Evolutionary conservation across 2,329 filamentous ascomycete genomes (phyloP).

Genomic region (Chaetomium olivaceum): DNA sequence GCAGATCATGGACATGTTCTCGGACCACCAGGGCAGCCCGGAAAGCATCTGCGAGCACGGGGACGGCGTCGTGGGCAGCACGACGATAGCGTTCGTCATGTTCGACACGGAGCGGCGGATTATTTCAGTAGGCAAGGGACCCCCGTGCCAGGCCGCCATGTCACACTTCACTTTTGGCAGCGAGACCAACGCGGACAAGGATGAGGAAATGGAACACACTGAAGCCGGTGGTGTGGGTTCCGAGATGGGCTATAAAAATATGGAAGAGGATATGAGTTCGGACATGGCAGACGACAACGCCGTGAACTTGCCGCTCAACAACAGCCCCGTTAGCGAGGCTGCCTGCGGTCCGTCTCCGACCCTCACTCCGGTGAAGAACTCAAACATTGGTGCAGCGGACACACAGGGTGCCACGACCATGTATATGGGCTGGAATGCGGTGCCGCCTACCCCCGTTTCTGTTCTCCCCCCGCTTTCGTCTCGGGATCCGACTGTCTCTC

Average conservation of each 20-base stretch:
- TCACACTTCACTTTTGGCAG: constrained; percentile 7
- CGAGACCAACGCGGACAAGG: no score
- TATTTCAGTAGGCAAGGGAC: constrained; percentile 29
- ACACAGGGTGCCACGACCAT: neutral
- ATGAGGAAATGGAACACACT: neutral
- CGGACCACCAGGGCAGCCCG: constrained; percentile 29
- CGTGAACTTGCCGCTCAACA: neutral
- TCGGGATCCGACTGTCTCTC: neutral
- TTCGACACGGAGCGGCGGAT: constrained; percentile 26
- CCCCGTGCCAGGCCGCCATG: constrained; percentile 26
- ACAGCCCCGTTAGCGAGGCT: neutral
- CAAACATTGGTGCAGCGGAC: neutral
- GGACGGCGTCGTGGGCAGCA: neutral
- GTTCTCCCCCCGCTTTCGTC: neutral
- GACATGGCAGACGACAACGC: neutral
- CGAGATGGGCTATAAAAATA: neutral
- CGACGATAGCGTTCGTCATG: constrained; percentile 31
- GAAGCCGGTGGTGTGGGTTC: neutral
- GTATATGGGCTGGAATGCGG: neutral
- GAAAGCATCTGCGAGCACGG: constrained; percentile 29
- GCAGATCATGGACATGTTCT: constrained; percentile 27
- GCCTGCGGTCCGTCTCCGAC: neutral
- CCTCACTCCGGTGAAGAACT: neutral
- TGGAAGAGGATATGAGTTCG: neutral
- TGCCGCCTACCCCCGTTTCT: neutral